These are phyloP conservation scores for Penicillium arizonense DNA, from an alignment of 495 filamentous ascomycete species.

Conservation along the genomic window DNA sequence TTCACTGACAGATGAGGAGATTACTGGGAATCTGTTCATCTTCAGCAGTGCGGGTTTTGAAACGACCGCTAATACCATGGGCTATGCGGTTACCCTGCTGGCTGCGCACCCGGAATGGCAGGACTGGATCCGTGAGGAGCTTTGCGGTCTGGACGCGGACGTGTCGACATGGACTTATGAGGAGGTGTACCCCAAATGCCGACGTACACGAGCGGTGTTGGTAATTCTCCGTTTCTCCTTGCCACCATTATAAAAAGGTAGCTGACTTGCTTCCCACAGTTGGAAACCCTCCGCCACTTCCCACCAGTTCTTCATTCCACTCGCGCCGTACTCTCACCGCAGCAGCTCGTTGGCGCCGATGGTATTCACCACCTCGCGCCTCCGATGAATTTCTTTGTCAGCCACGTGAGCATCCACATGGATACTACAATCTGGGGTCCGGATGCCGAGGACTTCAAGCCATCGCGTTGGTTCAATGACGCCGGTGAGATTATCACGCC, in stretches of 20 bases:
- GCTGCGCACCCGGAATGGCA: conserved; percentile 48
- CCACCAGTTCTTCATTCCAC: conserved; percentile 40
- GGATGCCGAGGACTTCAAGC: conserved; percentile 45
- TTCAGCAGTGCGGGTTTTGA: conserved; percentile 57
- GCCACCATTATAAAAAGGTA: too few relatives aligned
- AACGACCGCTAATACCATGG: conserved; percentile 51
- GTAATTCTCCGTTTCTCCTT: not conserved
- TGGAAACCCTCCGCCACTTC: conserved; percentile 54
- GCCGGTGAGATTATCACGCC: conserved; percentile 23
- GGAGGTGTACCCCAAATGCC: conserved; percentile 40
- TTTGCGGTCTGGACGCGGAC: conserved; percentile 16
- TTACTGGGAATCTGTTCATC: conserved; percentile 54
- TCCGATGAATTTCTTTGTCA: conserved; percentile 21
- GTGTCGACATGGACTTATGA: conserved; percentile 13
- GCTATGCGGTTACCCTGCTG: conserved; percentile 47
- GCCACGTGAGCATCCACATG: conserved; percentile 35
- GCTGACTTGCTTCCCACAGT: conserved; percentile 14
- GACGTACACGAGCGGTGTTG: conserved; percentile 47
- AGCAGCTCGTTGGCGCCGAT: conserved; percentile 19
- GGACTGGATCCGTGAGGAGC: conserved; percentile 46
- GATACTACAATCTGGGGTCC: conserved; percentile 39
- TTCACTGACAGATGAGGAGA: conserved; percentile 14
- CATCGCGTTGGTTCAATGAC: conserved; percentile 43
- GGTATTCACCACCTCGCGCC: conserved; percentile 27
- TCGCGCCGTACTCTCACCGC: conserved; percentile 30